phyloP scores from a whole-genome alignment of 2,329 filamentous ascomycete genomes.

The Penicillium capsulatum region DNA sequence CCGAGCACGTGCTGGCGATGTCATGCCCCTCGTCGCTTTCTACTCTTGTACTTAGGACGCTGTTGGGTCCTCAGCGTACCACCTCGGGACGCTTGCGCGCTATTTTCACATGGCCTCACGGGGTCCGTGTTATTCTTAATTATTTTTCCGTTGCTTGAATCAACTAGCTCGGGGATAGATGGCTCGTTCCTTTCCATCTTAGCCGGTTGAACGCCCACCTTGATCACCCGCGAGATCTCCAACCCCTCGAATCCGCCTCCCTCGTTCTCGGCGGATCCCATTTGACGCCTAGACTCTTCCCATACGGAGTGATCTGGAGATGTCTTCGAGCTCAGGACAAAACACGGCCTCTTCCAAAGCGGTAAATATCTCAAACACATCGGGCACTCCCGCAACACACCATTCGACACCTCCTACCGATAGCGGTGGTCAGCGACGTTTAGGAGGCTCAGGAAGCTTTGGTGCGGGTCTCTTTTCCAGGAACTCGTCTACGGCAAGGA shows the following conservation, averaged over 20 bases:
- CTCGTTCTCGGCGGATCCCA: background rate
- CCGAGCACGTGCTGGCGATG: slow-evolving; percentile 20
- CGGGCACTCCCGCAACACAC: slow-evolving; percentile 31
- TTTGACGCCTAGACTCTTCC: background rate
- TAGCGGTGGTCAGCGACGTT: slow-evolving; percentile 38
- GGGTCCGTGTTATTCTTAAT: slow-evolving; percentile 15
- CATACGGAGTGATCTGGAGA: slow-evolving; percentile 23
- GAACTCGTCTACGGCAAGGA: slow-evolving; percentile 50
- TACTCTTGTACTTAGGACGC: background rate
- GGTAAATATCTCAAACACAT: slow-evolving; percentile 34
- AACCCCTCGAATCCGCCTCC: background rate
- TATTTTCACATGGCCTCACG: slow-evolving; percentile 24
- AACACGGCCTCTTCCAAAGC: slow-evolving; percentile 38
- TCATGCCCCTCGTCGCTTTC: slow-evolving; percentile 20
- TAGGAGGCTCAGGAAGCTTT: slow-evolving; percentile 40
- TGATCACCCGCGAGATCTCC: slow-evolving; percentile 11
- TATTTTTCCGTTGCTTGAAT: background rate
- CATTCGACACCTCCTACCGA: slow-evolving; percentile 33
- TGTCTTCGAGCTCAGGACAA: slow-evolving; percentile 42
- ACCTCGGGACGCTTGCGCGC: slow-evolving; percentile 13
- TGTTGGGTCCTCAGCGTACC: slow-evolving; percentile 11
- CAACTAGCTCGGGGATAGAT: slow-evolving; percentile 7
- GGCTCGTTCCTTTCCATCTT: slow-evolving; percentile 3
- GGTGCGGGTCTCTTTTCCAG: slow-evolving; percentile 39
- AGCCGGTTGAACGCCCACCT: slow-evolving; percentile 11